Evolutionary conservation across 1,284 basidiomycete species (phyloP), one percentile per base, ranked within the genome.

Genomic region (Tilletia indica): DNA sequence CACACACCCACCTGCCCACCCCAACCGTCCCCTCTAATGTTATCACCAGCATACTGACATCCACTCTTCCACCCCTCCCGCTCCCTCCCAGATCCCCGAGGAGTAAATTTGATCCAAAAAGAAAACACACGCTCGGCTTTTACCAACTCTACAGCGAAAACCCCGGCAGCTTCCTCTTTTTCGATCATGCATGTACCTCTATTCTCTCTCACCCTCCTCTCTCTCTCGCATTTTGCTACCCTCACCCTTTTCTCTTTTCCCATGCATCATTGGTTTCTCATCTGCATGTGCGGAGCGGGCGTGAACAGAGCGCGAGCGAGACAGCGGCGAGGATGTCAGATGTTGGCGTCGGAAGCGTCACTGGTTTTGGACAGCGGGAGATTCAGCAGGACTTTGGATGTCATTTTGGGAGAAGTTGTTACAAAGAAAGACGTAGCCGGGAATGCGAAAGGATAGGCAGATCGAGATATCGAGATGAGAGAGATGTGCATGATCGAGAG

Each of bases 31-130:
- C 25, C 25, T 31, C 25, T 31, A 0, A 31, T 31, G 25, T 2
- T 31, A 2, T 31, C 2, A 31, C 42, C 42, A 45, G 3, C 42
- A 3, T 14, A 14, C 42, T 45, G 42, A 45, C 42, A 58, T 1
- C 25, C 16, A 58, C 54, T 58, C 25, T 14, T 19, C 21, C 54
- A 14, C 25, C 54, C 58, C 58, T 34, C 36, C 31, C 58, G 19
- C 8, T 38, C 58, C 42, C 42, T 34, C 58, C 6, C 58, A 83
- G 80, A 78, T 83, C 70, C 80, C 81, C 54, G 78, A 79, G 70
- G 82, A 82, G 76, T 83, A 81, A 79, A 73, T 9, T 5, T 31
- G 51, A 5, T 54, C 51, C 8, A 19, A 19, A 54, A 54, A n/a
- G 21, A 25, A 54, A 25, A 54, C 51, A 54, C 19, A 19, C 51